Conservation (phyloP, 441 rosid species). For the Euphorbia celastroides region DNA sequence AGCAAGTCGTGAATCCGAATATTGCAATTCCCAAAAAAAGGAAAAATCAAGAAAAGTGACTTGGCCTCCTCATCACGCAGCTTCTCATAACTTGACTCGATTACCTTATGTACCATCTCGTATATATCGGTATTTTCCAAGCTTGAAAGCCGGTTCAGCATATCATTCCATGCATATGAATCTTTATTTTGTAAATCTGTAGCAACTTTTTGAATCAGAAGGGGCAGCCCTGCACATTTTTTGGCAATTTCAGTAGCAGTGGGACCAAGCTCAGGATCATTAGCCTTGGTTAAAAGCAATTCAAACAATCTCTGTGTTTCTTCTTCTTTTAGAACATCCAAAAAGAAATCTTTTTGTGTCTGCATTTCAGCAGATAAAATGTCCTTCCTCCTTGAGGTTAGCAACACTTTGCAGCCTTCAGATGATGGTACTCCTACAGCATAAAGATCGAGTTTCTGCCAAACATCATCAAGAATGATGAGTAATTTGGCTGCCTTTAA, state of each 20-base stretch:
- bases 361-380: not conserved
- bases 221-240: not conserved
- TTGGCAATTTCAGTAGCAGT: no score
- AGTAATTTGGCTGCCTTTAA: constrained; percentile 12
- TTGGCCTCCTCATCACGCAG: constrained; percentile 3
- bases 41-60: constrained; percentile 13
- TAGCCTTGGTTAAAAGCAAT: no score
- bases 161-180: not conserved
- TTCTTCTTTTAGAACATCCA: no score
- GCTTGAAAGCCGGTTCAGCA: not conserved
- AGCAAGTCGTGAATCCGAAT: not conserved
- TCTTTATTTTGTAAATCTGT: not conserved
- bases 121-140: no score
- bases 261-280: no score
- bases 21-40: not conserved
- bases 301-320: no score
- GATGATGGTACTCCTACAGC: not conserved
- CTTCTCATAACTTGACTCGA: constrained; percentile 18
- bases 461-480: constrained; percentile 22
- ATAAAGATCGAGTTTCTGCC: constrained; percentile 21
- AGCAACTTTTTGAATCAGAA: not conserved
- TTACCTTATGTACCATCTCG: not conserved
- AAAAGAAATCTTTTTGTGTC: no score
- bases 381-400: not conserved
- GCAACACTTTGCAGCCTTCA: not conserved